Evolutionary conservation across 805 yeast species (phyloP), one percentile per base, ranked within the genome.

Genomic region (Wickerhamiella australiensis): DNA sequence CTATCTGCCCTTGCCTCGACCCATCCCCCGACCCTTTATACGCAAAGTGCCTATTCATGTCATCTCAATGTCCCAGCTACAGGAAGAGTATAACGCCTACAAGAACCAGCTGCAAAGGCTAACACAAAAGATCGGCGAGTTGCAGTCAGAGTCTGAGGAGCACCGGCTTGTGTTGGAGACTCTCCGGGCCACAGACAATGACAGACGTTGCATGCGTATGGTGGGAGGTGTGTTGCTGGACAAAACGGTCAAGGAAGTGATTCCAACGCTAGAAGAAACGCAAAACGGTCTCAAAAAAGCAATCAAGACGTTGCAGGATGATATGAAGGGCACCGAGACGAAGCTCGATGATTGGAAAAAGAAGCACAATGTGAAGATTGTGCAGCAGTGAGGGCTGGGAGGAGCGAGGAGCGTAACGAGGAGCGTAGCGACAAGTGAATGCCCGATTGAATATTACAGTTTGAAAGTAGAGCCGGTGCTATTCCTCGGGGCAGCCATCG

Each of bases 161-260:
- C 73, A 70, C 55, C 69, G 68, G 33, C 66, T 81, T 15, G 92
- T 83, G 1, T 58, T 80, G 12, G 74, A 71, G 18, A 80, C 90
- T 1, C 65, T 83, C 26, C 54, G 64, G 40, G 68, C 66, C 0
- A 68, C 78, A 8, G 78, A 79, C 21, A 54, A 57, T 1, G 78
- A 74, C 42, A 76, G 98, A 53, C 79, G 80, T 61, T 86, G 96
- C 60, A 87, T 79, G 67, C 78, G 94, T 59, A 86, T 92, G 96
- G 76, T 90, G 27, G 96, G 96, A 22, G 94, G 95, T 8, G 95
- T 88, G 3, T 71, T 90, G 27, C 83, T 88, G 15, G 94, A 87
- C 60, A 80, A 84, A 56, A 73, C 79, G 3, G 92, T 86, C 3
- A 79, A 73, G n/a, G 86, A 84, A 37, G 92, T 88, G 3, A 65